phyloP scores from a whole-genome alignment of 2,329 filamentous ascomycete genomes.

The Penicillium sp. region DNA sequence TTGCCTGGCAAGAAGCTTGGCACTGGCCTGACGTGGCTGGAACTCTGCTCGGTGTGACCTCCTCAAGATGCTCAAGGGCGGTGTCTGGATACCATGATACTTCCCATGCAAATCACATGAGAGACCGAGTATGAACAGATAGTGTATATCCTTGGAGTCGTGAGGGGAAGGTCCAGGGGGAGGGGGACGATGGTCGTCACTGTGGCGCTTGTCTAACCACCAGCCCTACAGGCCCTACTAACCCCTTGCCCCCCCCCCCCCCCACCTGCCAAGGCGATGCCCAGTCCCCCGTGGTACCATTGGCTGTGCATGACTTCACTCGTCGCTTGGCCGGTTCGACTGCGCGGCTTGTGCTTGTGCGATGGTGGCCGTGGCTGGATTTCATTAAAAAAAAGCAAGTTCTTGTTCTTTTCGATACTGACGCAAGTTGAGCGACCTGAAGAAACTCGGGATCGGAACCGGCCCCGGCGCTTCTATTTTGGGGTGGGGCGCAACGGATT shows the following conservation, averaged over 20 bases:
- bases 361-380: slow-evolving; percentile 5
- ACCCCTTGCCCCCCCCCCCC: slow-evolving; percentile 19
- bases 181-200: no score
- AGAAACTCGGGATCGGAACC: neutral
- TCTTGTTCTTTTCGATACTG: slow-evolving; percentile 2
- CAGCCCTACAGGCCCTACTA: slow-evolving; percentile 24
- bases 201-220: slow-evolving; percentile 18
- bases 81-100: neutral
- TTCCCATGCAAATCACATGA: neutral
- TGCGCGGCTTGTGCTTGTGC: neutral
- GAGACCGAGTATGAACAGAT: no score
- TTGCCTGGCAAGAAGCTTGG: slow-evolving; percentile 26
- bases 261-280: slow-evolving; percentile 25
- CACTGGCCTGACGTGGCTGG: slow-evolving; percentile 7
- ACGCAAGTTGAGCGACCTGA: slow-evolving; percentile 1
- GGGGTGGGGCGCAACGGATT: neutral
- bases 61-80: neutral
- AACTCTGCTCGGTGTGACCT: slow-evolving; percentile 5
- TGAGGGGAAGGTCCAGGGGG: no score
- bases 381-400: slow-evolving; percentile 2
- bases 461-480: neutral
- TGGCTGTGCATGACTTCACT: slow-evolving; percentile 16
- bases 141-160: no score
- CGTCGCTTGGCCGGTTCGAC: neutral
- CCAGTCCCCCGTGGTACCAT: slow-evolving; percentile 5